These are phyloP conservation scores for Irpex sp. DNA, from an alignment of 1,284 basidiomycete genomes.

Conservation along the genomic window DNA sequence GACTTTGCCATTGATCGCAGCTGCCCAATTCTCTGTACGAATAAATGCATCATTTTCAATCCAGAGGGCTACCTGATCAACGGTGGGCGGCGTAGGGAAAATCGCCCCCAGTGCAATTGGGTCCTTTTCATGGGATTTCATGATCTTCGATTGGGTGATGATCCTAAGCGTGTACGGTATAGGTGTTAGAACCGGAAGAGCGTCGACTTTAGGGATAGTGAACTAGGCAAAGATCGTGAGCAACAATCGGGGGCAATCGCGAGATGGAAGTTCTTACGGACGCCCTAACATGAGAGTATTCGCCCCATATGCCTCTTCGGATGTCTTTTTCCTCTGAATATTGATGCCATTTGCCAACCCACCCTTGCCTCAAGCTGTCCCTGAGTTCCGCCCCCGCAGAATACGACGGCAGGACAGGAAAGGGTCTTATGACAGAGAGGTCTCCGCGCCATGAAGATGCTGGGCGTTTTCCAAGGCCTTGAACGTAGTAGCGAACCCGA, in stretches of 20 bases:
- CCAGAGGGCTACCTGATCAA: slow-evolving; percentile 7
- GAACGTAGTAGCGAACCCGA: not conserved
- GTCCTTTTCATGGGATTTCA: not conserved
- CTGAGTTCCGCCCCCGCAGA: slow-evolving; percentile 3
- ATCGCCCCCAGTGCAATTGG: not conserved
- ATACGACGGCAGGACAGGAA: not conserved
- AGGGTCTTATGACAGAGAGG: not conserved
- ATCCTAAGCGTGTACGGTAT: slow-evolving; percentile 14
- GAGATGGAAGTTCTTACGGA: slow-evolving; percentile 6
- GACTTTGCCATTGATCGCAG: not conserved
- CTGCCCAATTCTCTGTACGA: not conserved
- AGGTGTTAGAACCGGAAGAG: slow-evolving; percentile 9
- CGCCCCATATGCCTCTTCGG: slow-evolving; percentile 17
- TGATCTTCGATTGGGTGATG: slow-evolving; percentile 9
- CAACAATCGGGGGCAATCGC: not conserved
- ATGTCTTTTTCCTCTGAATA: slow-evolving; percentile 10
- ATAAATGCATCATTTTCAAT: slow-evolving; percentile 5
- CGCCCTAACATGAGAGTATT: slow-evolving; percentile 12
- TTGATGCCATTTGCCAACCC: slow-evolving; percentile 2
- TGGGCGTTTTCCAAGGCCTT: slow-evolving; percentile 1
- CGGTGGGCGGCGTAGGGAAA: slow-evolving; percentile 8
- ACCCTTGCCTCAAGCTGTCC: slow-evolving; percentile 1
- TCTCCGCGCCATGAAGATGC: not conserved
- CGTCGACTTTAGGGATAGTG: not conserved
- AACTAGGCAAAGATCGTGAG: slow-evolving; percentile 4